Evolutionary conservation across 1,284 basidiomycete species (phyloP), one percentile per base, ranked within the genome.

Genomic region (Austroboletus novae-zelandiae): DNA sequence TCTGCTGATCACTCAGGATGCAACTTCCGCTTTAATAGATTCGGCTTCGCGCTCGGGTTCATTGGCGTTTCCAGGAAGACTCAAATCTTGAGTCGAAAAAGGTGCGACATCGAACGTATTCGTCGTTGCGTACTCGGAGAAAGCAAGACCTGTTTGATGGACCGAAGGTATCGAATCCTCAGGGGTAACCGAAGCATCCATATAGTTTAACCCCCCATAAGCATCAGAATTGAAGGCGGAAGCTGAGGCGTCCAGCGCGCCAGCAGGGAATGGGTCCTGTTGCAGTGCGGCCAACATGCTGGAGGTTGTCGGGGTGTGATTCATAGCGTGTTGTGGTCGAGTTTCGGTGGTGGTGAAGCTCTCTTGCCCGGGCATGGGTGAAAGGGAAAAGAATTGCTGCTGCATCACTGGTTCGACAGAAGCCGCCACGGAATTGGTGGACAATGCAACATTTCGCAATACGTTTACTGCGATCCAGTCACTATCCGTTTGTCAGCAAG

Each of bases 391-490:
- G 70, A 86, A 91, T 60, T 90, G 85, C 61, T 91, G 89, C 59
- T 91, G 89, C 78, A 92, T 90, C 49, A 90, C 84, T 40, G 89
- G 89, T 61, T 92, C 90, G 47, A 92, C 90, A 32, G 90, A 93
- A 32, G 89, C 90, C 20, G 89, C 89, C 40, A 92, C 90, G 15
- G 89, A 91, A 69, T 89, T 91, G 17, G 89, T 92, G 35, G 90
- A 91, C 53, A 93, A 71, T 5, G 90, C 91, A 52, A 93, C 91
- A 61, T 78, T 90, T 58, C 89, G 78, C 57, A 93, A 75, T 50
- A 93, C 89, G 66, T 91, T 92, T 57, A 93, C 82, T 5, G 87
- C 87, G 61, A 92, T 91, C 90, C 90, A 92, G 69, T 93, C 91
- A 62, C 89, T 91, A 29, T 40, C 48, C 39, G 18, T 42, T 49